phyloP scores from a whole-genome alignment of 345 rosid species.

The Sonneratia alba region DNA sequence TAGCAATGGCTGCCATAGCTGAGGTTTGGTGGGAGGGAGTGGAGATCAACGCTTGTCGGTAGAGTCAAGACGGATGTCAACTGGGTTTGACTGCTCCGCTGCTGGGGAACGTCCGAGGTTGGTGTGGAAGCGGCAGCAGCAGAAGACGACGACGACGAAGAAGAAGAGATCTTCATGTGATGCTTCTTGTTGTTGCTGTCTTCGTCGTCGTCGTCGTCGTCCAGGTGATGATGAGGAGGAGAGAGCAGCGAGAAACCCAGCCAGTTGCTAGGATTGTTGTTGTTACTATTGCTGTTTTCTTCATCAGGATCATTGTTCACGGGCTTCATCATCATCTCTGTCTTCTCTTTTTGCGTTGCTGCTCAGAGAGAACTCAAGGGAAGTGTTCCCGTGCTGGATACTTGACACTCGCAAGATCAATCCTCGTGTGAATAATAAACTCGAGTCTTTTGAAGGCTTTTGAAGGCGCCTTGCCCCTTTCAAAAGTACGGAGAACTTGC shows the following conservation, averaged over 20 bases:
- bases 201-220: constrained; percentile 4
- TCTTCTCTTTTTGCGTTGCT: constrained; percentile 14
- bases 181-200: not conserved
- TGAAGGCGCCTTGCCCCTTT: not conserved
- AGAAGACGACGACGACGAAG: not conserved
- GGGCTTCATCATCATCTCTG: constrained; percentile 39
- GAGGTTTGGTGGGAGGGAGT: constrained; percentile 21
- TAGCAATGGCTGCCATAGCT: constrained; percentile 15
- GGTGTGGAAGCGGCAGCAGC: not conserved
- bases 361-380: not conserved
- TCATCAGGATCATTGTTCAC: constrained; percentile 38
- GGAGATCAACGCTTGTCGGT: constrained; percentile 17
- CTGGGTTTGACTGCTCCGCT: constrained; percentile 11
- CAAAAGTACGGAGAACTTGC: no score
- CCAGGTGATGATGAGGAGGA: constrained; percentile 24
- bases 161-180: constrained; percentile 32
- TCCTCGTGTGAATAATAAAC: constrained; percentile 47
- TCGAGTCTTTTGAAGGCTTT: not conserved
- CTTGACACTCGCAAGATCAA: constrained; percentile 32
- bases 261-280: constrained; percentile 34
- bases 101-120: constrained; percentile 14
- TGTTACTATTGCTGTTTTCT: constrained; percentile 10
- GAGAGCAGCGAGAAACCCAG: constrained; percentile 69
- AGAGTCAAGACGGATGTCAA: constrained; percentile 10
- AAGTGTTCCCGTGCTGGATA: not conserved